Percentiles rank a stretch among this genome's conserved stretches.
Evolutionary conservation across 2,329 filamentous ascomycete genomes (phyloP).

Genomic region (Xylaria sp.): DNA sequence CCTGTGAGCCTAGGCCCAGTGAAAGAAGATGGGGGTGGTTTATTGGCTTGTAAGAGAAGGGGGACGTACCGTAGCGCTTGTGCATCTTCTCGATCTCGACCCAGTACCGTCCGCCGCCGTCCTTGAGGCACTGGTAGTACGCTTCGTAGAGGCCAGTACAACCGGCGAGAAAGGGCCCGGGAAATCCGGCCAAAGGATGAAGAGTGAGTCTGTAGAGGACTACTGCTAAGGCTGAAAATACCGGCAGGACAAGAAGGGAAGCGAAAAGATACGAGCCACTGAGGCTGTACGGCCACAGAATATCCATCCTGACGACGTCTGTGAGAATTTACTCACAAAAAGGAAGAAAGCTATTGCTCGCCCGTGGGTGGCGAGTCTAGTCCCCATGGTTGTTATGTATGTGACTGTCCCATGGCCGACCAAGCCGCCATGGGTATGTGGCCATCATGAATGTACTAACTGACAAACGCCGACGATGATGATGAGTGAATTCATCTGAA

Average conservation of each 20-base stretch:
- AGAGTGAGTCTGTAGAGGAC: slow-evolving; percentile 25
- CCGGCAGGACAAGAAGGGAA: neutral
- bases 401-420: neutral
- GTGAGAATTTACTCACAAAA: neutral
- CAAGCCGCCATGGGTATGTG: neutral
- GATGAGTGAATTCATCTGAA: neutral
- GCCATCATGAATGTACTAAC: neutral
- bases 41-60: too few species aligned
- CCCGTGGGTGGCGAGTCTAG: neutral
- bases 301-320: slow-evolving; percentile 6
- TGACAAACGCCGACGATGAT: neutral
- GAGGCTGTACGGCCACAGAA: slow-evolving; percentile 9
- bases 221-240: slow-evolving; percentile 1
- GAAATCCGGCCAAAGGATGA: slow-evolving; percentile 27
- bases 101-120: slow-evolving; percentile 32
- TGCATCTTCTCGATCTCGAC: slow-evolving; percentile 31
- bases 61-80: slow-evolving; percentile 21
- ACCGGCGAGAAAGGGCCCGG: slow-evolving; percentile 26
- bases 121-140: slow-evolving; percentile 29
- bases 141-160: slow-evolving; percentile 29
- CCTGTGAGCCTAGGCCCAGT: too few species aligned
- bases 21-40: too few species aligned
- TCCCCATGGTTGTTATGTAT: slow-evolving; percentile 7
- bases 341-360: neutral
- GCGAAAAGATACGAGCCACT: slow-evolving; percentile 1